A percentile compares a stretch with the other conserved stretches of the same genome.
phyloP scores from a whole-genome alignment of 768 basidiomycete genomes.

The Pholiota microspora region DNA sequence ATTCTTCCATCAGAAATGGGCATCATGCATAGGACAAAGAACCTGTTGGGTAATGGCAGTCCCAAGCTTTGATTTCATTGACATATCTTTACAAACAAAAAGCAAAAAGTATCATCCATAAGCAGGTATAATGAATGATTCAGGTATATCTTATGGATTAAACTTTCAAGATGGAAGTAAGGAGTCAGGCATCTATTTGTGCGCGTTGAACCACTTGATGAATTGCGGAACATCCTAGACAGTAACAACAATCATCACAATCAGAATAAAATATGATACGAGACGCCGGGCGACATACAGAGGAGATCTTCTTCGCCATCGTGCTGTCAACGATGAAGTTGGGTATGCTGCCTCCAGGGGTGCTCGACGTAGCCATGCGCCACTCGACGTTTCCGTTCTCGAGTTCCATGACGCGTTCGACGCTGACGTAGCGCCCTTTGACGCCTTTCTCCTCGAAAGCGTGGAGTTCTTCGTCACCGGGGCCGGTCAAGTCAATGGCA shows the following conservation, averaged over 20 bases:
- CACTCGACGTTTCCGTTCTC: constrained; percentile 68
- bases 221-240: constrained; percentile 72
- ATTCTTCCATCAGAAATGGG: too few relatives aligned
- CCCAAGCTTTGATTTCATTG: too few relatives aligned
- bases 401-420: constrained; percentile 64
- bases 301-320: constrained; percentile 61
- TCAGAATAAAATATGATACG: neutral
- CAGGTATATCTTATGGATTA: too few relatives aligned
- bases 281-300: constrained; percentile 36
- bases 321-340: constrained; percentile 58
- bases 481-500: constrained; percentile 59
- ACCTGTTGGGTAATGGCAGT: too few relatives aligned
- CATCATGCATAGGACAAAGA: too few relatives aligned
- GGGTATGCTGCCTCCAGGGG: constrained; percentile 69
- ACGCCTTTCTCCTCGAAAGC: constrained; percentile 58
- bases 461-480: constrained; percentile 51
- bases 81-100: too few relatives aligned
- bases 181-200: constrained; percentile 6
- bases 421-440: constrained; percentile 66
- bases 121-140: too few relatives aligned
- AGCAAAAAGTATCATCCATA: too few relatives aligned
- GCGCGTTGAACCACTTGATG: constrained; percentile 57
- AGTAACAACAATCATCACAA: neutral
- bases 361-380: constrained; percentile 79
- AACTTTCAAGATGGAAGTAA: too few relatives aligned